Evolutionary conservation across 108 stramenopile species (phyloP).

Genomic region (Fragilaria radians): DNA sequence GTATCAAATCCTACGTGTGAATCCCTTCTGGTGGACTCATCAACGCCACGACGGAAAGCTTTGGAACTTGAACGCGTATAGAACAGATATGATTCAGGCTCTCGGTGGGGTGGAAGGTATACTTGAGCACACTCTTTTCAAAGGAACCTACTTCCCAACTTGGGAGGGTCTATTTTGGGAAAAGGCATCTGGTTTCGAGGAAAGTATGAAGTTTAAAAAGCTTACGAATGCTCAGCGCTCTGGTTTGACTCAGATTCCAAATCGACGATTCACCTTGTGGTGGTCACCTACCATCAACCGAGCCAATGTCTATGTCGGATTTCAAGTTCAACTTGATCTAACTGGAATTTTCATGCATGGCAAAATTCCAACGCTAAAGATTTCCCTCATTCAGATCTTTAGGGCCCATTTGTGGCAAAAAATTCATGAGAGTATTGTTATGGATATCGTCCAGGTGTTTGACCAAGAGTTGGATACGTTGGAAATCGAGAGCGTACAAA

Average conservation of each 20-base stretch:
- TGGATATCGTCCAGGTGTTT: conserved; percentile 98
- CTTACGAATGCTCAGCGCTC: conserved; percentile 97
- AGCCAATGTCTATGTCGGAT: conserved; percentile 99
- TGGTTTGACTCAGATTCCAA: conserved; percentile 99
- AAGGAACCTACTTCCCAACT: conserved; percentile 99
- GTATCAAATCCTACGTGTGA: conserved; percentile 92
- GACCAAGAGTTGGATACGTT: conserved; percentile 98
- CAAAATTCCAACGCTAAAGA: conserved; percentile 98
- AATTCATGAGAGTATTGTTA: conserved; percentile 98
- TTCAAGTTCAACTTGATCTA: conserved; percentile 99
- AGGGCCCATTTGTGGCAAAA: conserved; percentile 99
- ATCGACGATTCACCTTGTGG: conserved; percentile 99
- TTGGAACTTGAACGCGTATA: conserved; percentile 99
- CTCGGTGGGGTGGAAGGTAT: conserved; percentile 98
- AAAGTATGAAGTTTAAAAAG: conserved; percentile 99
- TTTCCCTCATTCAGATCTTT: conserved; percentile 88
- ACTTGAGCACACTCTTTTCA: conserved; percentile 98
- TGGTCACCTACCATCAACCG: conserved; percentile 99
- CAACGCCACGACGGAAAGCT: conserved; percentile 99
- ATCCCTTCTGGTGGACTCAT: conserved; percentile 99
- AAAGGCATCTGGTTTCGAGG: conserved; percentile 98
- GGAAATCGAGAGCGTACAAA: conserved; percentile 98
- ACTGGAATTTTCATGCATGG: conserved; percentile 99
- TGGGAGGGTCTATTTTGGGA: conserved; percentile 99
- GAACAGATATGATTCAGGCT: conserved; percentile 99